These are phyloP conservation scores for Marchantia paleacea DNA, from an alignment of 225 moss, liverwort and hornwort genomes.

Conservation along the genomic window DNA sequence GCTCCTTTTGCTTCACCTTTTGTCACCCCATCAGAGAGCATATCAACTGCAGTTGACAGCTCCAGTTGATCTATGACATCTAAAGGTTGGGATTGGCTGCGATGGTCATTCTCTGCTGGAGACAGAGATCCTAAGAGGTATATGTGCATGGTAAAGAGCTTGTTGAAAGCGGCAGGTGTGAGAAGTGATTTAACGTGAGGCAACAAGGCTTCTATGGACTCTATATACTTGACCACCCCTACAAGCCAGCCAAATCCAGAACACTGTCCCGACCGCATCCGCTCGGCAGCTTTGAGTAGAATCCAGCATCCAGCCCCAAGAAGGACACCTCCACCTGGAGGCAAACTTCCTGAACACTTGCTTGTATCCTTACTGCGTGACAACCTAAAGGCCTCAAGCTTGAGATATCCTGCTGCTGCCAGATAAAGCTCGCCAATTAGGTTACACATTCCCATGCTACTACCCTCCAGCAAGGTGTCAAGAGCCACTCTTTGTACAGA, in stretches of 20 bases:
- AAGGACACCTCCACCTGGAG: constrained; percentile 50
- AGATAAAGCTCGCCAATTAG: constrained; percentile 82
- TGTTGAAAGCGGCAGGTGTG: constrained; percentile 58
- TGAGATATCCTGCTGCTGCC: constrained; percentile 65
- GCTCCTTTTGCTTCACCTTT: constrained; percentile 15
- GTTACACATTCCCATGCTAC: constrained; percentile 46
- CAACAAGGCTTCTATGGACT: constrained; percentile 62
- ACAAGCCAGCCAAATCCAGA: constrained; percentile 57
- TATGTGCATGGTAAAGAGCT: constrained; percentile 70
- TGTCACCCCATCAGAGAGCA: not conserved
- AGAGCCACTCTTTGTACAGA: constrained; percentile 40
- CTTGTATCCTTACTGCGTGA: not conserved
- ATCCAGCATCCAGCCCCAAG: constrained; percentile 72
- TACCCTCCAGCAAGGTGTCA: constrained; percentile 43
- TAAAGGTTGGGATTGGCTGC: constrained; percentile 4
- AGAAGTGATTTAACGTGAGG: constrained; percentile 65
- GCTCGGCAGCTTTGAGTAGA: constrained; percentile 56
- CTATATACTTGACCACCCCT: constrained; percentile 75
- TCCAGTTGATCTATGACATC: constrained; percentile 27
- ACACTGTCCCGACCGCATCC: constrained; percentile 39
- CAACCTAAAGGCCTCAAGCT: constrained; percentile 45
- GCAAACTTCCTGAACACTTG: constrained; percentile 29
- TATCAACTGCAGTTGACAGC: constrained; percentile 1
- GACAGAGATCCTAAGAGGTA: constrained; percentile 63
- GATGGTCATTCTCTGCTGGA: not conserved